Conservation (phyloP, 2,329 filamentous ascomycete genomes). For the Sporothrix dimorphospora region DNA sequence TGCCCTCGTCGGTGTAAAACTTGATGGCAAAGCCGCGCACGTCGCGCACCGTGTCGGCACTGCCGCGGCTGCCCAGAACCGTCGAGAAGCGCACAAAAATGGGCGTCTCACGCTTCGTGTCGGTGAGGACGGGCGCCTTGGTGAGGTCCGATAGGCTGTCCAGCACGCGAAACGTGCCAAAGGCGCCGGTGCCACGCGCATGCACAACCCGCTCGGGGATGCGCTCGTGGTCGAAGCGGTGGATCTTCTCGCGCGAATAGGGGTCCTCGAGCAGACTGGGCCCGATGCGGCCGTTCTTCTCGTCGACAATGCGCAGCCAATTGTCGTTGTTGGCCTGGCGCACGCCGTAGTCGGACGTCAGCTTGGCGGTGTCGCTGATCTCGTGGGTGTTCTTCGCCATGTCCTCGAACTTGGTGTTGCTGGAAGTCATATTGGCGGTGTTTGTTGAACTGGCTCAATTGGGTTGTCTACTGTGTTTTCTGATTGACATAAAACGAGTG, state of each 20-base stretch:
- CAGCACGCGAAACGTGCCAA: slow-evolving; percentile 64
- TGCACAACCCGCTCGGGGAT: slow-evolving; percentile 43
- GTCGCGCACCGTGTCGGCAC: slow-evolving; percentile 81
- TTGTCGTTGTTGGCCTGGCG: slow-evolving; percentile 75
- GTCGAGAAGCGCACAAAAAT: slow-evolving; percentile 79
- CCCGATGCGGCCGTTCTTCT: slow-evolving; percentile 60
- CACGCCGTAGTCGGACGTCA: slow-evolving; percentile 78
- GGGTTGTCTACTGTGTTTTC: too few species aligned
- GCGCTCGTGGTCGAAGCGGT: slow-evolving; percentile 69
- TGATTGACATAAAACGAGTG: too few species aligned
- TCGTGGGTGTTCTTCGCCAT: slow-evolving; percentile 62
- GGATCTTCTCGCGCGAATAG: slow-evolving; percentile 74
- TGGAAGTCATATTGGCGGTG: slow-evolving; percentile 44
- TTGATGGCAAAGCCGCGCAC: slow-evolving; percentile 79
- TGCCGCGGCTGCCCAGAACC: slow-evolving; percentile 73
- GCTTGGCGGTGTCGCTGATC: slow-evolving; percentile 58
- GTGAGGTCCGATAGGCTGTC: slow-evolving; percentile 67
- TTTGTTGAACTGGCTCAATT: too few species aligned
- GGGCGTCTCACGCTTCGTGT: slow-evolving; percentile 63
- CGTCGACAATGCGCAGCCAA: slow-evolving; percentile 69
- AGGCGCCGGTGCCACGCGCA: slow-evolving; percentile 40
- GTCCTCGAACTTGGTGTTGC: slow-evolving; percentile 62
- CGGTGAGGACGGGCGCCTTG: slow-evolving; percentile 64
- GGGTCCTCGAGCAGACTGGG: slow-evolving; percentile 72
- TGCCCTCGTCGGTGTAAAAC: slow-evolving; percentile 77